Evolutionary conservation across 164 flowering plant genomes (phyloP), one percentile per base, ranked within the genome.

Genomic region (Nymphaea thermarum): DNA sequence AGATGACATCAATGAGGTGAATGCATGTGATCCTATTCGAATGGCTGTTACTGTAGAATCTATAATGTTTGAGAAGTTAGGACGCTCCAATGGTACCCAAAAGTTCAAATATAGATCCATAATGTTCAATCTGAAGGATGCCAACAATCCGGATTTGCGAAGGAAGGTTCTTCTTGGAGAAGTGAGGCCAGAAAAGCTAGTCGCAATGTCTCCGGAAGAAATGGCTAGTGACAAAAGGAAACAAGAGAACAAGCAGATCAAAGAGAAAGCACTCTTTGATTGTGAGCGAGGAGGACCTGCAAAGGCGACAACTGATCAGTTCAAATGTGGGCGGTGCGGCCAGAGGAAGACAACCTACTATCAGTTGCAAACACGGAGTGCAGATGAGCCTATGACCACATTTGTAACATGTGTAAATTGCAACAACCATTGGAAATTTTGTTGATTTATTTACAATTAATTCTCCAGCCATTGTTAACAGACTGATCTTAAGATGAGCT

Each of bases 301-400:
- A 42, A 77, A 85, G 67, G 94, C 91, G 63, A 86, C 93, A 15
- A 91, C 97, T 5, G 87, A 88, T 75, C 89, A 87, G 73, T 94
- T 94, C 78, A 86, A 75, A 77, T 94, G 99, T 65, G 93, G 91
- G 15, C 80, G 93, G 6, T 94, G 99, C 71, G 86, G 85, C 60
- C 88, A 94, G 76, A 85, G 90, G 65, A 85, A 91, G 79, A 63
- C 77, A 62, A 91, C 96, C 17, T 94, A 94, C 77, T 78, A 88
- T 72, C 97, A 91, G 64, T 43, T 94, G 89, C 99, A 94, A 78
- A 94, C 96, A 42, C 78, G 99, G 76, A 91, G 97, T 83, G 96
- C 97, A 3, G 99, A 94, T 85, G 99, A 94, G 76, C 99, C 99
- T 36, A 94, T 94, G 98, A 94, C 98, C 0, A 94, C 97, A 10